These are phyloP conservation scores for Carex kokanica DNA, from an alignment of 176 grass and related monocot genomes.

Conservation along the genomic window DNA sequence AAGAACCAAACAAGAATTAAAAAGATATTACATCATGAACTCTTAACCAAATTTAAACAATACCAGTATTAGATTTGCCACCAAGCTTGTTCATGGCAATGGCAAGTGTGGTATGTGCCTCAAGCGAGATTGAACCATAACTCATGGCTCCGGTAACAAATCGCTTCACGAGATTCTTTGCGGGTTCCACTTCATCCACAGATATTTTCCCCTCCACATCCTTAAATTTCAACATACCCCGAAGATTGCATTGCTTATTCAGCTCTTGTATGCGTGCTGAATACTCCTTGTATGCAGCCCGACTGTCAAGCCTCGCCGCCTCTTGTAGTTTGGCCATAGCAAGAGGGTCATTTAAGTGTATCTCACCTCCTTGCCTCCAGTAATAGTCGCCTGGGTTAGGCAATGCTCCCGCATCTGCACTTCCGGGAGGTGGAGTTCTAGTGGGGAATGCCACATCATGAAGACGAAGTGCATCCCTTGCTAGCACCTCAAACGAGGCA, in stretches of 20 bases:
- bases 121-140: slow-evolving; percentile 98
- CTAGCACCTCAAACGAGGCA: slow-evolving; percentile 94
- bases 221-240: slow-evolving; percentile 97
- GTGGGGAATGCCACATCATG: slow-evolving; percentile 86
- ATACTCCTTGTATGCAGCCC: slow-evolving; percentile 89
- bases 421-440: slow-evolving; percentile 64
- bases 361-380: slow-evolving; percentile 97
- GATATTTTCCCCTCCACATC: slow-evolving; percentile 57
- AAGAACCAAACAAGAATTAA: neutral
- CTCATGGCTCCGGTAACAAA: slow-evolving; percentile 97
- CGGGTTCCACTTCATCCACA: slow-evolving; percentile 87
- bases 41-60: slow-evolving; percentile 12
- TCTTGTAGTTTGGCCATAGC: slow-evolving; percentile 97
- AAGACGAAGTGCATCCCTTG: slow-evolving; percentile 74
- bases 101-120: slow-evolving; percentile 95
- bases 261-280: slow-evolving; percentile 90
- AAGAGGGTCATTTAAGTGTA: slow-evolving; percentile 94
- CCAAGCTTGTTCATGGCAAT: slow-evolving; percentile 98
- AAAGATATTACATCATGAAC: neutral
- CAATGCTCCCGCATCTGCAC: slow-evolving; percentile 76
- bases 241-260: slow-evolving; percentile 87
- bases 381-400: slow-evolving; percentile 93
- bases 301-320: slow-evolving; percentile 84
- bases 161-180: slow-evolving; percentile 86
- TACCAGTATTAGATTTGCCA: slow-evolving; percentile 99